Evolutionary conservation across 768 basidiomycete genomes (phyloP).

Genomic region (Russula abietina): DNA sequence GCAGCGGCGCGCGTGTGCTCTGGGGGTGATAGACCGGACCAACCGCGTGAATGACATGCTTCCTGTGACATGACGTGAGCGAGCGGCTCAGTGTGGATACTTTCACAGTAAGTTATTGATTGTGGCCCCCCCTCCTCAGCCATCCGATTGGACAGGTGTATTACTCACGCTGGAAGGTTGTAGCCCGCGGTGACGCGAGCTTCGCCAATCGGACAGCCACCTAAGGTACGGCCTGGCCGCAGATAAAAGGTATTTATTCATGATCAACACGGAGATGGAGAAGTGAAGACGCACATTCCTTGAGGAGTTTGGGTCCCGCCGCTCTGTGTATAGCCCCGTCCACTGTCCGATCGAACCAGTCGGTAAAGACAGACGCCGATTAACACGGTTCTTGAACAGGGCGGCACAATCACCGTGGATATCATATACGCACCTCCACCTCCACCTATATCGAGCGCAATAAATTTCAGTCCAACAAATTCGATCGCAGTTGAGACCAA

Average conservation of each 20-base stretch:
- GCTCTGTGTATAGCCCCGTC: slow-evolving; percentile 79
- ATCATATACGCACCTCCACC: slow-evolving; percentile 54
- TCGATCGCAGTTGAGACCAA: not conserved
- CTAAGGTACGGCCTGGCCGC: slow-evolving; percentile 45
- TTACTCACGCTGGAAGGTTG: slow-evolving; percentile 64
- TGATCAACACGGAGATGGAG: not conserved
- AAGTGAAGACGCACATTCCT: slow-evolving; percentile 50
- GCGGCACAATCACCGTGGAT: too few relatives aligned
- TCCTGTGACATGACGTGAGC: slow-evolving; percentile 35
- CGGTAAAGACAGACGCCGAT: not conserved
- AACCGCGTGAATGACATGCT: slow-evolving; percentile 74
- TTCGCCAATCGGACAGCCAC: slow-evolving; percentile 65
- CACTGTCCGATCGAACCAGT: slow-evolving; percentile 38
- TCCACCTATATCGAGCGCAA: slow-evolving; percentile 45
- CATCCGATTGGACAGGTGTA: not conserved
- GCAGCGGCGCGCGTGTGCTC: slow-evolving; percentile 42
- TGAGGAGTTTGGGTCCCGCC: slow-evolving; percentile 56
- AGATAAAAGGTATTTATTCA: not conserved
- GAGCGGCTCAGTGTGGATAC: not conserved
- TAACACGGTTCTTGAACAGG: not conserved
- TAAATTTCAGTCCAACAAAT: not conserved
- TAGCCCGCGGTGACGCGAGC: slow-evolving; percentile 79
- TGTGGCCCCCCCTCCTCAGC: too few relatives aligned
- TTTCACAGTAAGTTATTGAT: not conserved
- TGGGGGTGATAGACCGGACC: slow-evolving; percentile 58